Percentiles rank a stretch among this genome's conserved stretches.
Evolutionary conservation across 1,139 yeast genomes (phyloP).

Genomic region (Candida tunisiensis): DNA sequence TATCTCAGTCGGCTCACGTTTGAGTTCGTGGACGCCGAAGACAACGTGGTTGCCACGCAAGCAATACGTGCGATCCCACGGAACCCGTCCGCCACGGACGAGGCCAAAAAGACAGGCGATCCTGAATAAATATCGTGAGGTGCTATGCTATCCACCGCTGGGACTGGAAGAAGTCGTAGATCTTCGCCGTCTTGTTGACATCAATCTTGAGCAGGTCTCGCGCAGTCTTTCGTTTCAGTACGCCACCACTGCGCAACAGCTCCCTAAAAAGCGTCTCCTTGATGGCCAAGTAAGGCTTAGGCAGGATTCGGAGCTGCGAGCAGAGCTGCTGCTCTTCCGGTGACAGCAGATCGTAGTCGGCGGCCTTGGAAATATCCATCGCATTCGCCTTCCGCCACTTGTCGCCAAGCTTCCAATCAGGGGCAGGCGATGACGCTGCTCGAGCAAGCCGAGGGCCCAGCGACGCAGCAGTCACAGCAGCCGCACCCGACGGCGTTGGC

Average conservation of each 20-base stretch:
- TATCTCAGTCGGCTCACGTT: too few relatives aligned
- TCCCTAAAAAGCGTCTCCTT: constrained; percentile 87
- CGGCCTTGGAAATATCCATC: constrained; percentile 61
- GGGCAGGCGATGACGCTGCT: too few relatives aligned
- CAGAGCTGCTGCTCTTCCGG: constrained; percentile 80
- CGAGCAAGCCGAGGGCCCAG: too few relatives aligned
- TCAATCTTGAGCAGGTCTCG: constrained; percentile 74
- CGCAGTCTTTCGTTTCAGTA: constrained; percentile 66
- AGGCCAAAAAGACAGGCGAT: background rate
- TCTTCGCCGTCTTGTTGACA: constrained; percentile 67
- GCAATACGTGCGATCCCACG: too few relatives aligned
- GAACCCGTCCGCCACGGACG: too few relatives aligned
- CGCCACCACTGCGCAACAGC: constrained; percentile 70
- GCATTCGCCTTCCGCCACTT: constrained; percentile 14
- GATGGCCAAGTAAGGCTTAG: constrained; percentile 87
- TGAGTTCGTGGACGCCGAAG: too few relatives aligned
- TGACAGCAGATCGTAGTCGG: constrained; percentile 69
- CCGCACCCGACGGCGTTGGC: constrained; percentile 2
- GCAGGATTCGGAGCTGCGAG: constrained; percentile 65
- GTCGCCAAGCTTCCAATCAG: too few relatives aligned
- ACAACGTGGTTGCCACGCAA: too few relatives aligned
- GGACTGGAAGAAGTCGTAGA: constrained; percentile 80
- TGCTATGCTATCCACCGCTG: constrained; percentile 59
- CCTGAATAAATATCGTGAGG: background rate
- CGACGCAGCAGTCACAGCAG: constrained; percentile 1